A percentile compares a stretch with the other conserved stretches of the same genome.
Evolutionary conservation across 2,329 filamentous ascomycete species (phyloP).

Genomic region (Colletotrichum theobromicola): DNA sequence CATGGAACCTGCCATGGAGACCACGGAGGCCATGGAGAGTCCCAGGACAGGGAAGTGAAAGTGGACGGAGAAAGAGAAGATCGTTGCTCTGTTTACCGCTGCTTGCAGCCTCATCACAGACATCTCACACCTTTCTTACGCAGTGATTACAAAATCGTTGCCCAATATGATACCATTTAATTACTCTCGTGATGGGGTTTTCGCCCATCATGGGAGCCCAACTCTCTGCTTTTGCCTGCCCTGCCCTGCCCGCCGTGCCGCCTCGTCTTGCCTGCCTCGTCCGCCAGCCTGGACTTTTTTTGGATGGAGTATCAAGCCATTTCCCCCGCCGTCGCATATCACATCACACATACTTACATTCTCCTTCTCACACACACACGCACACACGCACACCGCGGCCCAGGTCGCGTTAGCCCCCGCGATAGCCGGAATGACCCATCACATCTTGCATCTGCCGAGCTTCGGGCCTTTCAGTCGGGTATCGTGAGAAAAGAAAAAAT

Average conservation of each 20-base stretch:
- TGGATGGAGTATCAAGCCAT: background rate
- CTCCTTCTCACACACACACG: background rate
- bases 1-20: background rate
- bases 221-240: background rate
- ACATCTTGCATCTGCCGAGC: background rate
- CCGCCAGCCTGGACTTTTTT: background rate
- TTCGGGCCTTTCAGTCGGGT: background rate
- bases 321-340: background rate
- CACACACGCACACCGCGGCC: background rate
- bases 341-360: background rate
- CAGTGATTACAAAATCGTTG: background rate
- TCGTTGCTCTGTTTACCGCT: background rate
- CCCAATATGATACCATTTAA: background rate
- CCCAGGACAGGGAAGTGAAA: background rate
- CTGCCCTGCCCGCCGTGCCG: too few relatives aligned
- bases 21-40: background rate
- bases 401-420: background rate
- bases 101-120: background rate
- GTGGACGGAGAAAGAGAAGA: background rate
- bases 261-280: too few relatives aligned
- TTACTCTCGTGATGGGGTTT: background rate
- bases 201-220: background rate
- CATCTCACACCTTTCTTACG: background rate
- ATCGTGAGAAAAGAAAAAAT: background rate
- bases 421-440: slow-evolving; percentile 2